Conservation (phyloP, 805 yeast species). For the Ogataea methylovora region DNA sequence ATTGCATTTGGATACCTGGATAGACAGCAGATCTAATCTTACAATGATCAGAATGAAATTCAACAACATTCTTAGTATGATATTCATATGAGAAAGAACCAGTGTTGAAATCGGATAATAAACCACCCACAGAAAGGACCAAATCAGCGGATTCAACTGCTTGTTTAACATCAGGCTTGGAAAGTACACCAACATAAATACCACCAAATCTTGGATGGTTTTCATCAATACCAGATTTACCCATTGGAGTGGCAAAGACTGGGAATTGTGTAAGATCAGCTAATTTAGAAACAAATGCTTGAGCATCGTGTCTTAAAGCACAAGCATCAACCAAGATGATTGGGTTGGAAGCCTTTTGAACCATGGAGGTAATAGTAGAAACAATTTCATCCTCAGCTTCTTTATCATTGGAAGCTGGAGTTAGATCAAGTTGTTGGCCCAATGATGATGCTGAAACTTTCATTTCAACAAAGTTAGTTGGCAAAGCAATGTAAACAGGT, state of each 20-base stretch:
- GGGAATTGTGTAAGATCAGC: conserved; percentile 67
- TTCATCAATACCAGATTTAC: conserved; percentile 69
- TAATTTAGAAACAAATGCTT: conserved; percentile 49
- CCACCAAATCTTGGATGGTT: conserved; percentile 68
- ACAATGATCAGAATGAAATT: conserved; percentile 64
- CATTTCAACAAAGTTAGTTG: conserved; percentile 66
- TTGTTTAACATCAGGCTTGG: conserved; percentile 58
- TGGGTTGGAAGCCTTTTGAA: conserved; percentile 54
- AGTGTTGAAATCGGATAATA: conserved; percentile 77
- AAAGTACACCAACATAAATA: conserved; percentile 68
- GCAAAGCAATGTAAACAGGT: conserved; percentile 71
- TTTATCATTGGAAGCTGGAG: conserved; percentile 44
- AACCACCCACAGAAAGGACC: conserved; percentile 66
- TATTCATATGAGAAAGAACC: conserved; percentile 70
- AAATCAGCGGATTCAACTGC: conserved; percentile 65
- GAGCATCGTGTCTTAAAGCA: conserved; percentile 64
- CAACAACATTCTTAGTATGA: conserved; percentile 61
- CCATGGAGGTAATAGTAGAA: conserved; percentile 39
- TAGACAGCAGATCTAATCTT: conserved; percentile 58
- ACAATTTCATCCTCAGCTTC: conserved; percentile 55
- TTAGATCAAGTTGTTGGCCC: conserved; percentile 54
- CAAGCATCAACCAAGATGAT: conserved; percentile 74
- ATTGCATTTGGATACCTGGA: conserved; percentile 67
- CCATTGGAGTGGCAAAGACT: conserved; percentile 76
- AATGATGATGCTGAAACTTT: conserved; percentile 46